Evolutionary conservation across 2,329 filamentous ascomycete species (phyloP), one percentile per base, ranked within the genome.

Genomic region (Aspergillus persii): DNA sequence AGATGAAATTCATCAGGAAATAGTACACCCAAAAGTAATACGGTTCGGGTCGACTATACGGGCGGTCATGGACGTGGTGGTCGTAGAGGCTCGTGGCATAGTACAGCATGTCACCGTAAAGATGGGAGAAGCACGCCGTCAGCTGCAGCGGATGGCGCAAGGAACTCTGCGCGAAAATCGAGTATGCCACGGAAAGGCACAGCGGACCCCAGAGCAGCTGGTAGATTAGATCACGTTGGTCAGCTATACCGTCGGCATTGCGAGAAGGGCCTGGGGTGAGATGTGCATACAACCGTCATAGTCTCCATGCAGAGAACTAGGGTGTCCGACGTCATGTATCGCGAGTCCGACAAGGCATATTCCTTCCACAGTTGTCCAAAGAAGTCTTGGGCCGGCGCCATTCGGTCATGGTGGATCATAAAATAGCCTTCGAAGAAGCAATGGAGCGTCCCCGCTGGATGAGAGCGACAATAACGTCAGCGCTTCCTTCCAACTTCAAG

Each of bases 301-400:
- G 84, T 86, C 80, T 96, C 92, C 74, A 96, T 88, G 73, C 90
- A 93, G n/a, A 96, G 80, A 66, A 95, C 92, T 68, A 96, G 92
- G 1, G 88, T 83, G 70, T 95, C 90, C 18, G 87, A 86, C 2
- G 89, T 92, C 66, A 96, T 79, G 71, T 96, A 96, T 48, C 92
- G 84, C 56, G 92, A 96, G 77, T 96, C 92, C 2, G 90, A 93
- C 36, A 93, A 82, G 3, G 90, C 84, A 73, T 96, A 96, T 76
- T 96, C 92, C 72, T 96, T 96, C 92, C 92, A 96, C 49, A 96
- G 80, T 78, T 96, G 91, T 2, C 89, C 91, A 58, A 93, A 89
- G 7, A 95, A 77, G 56, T 88, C 86, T 71, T 92, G 88, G 60
- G 85, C 85, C 9, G 83, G 79, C 0, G 87, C 85, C 72, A 96